Evolutionary conservation across 176 grass and related monocot genomes (phyloP).

Genomic region (Musa schizocarpa): DNA sequence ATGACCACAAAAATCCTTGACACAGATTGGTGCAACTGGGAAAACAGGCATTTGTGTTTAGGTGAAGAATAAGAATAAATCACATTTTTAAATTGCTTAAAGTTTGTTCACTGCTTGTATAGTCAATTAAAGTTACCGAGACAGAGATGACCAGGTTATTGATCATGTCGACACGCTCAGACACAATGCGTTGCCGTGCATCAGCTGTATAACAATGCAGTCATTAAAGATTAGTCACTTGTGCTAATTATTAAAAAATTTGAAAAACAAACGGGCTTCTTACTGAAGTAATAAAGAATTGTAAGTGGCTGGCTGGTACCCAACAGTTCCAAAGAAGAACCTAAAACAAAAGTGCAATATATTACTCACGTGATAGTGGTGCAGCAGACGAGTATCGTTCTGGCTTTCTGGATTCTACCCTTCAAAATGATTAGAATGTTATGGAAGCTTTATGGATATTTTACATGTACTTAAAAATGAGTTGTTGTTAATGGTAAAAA

Average conservation of each 20-base stretch:
- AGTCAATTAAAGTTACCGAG: conserved; percentile 53
- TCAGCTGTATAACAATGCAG: conserved; percentile 54
- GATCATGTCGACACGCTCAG: conserved; percentile 87
- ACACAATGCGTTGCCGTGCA: conserved; percentile 91
- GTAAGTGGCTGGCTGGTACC: not conserved
- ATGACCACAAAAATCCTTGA: not conserved
- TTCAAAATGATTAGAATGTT: conserved; percentile 31
- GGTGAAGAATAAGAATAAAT: no score
- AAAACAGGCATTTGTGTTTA: not conserved
- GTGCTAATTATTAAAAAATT: not conserved
- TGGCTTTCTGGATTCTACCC: conserved; percentile 91
- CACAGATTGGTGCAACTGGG: not conserved
- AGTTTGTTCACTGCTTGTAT: not conserved
- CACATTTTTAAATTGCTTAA: not conserved
- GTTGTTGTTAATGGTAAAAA: not conserved
- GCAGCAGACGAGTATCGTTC: conserved; percentile 93
- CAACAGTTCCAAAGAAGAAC: not conserved
- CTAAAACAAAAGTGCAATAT: not conserved
- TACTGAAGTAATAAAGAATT: not conserved
- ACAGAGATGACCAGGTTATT: conserved; percentile 86
- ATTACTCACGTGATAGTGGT: conserved; percentile 69
- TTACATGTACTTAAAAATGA: conserved; percentile 4
- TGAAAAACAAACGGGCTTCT: conserved; percentile 2
- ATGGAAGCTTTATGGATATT: not conserved
- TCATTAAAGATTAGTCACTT: conserved; percentile 22